A percentile compares a stretch with the other conserved stretches of the same genome.
Conservation (phyloP, 495 filamentous ascomycete genomes). For the Penicillium manginii region DNA sequence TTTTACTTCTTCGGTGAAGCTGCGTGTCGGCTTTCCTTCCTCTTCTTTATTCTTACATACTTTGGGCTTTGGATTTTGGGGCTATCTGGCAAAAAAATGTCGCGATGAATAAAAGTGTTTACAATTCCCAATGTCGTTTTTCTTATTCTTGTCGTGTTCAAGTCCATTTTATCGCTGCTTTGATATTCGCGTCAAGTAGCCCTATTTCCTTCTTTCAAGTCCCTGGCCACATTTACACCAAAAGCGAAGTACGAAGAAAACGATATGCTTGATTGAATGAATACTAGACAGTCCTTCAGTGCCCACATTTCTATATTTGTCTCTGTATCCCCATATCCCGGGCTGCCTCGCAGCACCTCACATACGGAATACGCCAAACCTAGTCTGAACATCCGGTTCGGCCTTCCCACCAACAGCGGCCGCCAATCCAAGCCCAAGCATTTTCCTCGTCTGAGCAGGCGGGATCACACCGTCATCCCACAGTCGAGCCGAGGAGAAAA, state of each 20-base stretch:
- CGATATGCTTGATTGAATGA: constrained; percentile 16
- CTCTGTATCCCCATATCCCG: neutral
- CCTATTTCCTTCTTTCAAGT: neutral
- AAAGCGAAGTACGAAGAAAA: neutral
- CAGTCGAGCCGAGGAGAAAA: constrained; percentile 83
- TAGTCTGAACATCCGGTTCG: constrained; percentile 63
- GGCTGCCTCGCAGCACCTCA: constrained; percentile 34
- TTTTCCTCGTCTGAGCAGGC: constrained; percentile 80
- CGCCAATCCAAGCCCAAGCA: constrained; percentile 80
- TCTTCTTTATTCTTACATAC: constrained; percentile 7
- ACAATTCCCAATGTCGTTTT: neutral
- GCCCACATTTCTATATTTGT: constrained; percentile 8
- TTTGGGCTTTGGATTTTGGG: constrained; percentile 9
- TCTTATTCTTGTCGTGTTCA: neutral
- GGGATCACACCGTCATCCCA: constrained; percentile 98
- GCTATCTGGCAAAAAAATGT: constrained; percentile 2
- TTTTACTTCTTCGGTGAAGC: constrained; percentile 2
- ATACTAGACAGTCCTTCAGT: neutral
- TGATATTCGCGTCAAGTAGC: neutral
- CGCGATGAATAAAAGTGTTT: constrained; percentile 10
- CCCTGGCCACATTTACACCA: neutral
- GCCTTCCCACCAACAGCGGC: constrained; percentile 73
- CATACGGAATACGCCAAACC: constrained; percentile 97
- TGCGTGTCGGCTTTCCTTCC: neutral
- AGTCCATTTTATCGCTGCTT: no score